Conservation (phyloP, 2,329 filamentous ascomycete genomes). For the Fusarium pseudonygamai region DNA sequence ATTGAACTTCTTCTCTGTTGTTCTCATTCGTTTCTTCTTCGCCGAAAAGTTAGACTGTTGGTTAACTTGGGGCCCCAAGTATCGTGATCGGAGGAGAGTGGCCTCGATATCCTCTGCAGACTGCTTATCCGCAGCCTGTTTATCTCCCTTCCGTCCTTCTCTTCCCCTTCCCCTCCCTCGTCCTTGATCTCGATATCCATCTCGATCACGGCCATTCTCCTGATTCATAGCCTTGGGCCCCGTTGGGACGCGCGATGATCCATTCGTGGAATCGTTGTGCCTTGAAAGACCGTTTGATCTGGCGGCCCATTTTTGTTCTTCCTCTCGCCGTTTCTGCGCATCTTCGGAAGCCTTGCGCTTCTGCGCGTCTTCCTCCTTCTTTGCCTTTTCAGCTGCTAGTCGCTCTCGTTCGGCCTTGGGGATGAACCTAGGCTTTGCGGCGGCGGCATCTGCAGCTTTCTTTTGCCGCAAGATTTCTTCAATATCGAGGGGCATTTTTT, state of each 20-base stretch:
- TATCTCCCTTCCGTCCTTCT: constrained; percentile 50
- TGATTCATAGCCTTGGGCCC: constrained; percentile 73
- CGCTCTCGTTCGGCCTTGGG: constrained; percentile 85
- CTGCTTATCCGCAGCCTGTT: constrained; percentile 49
- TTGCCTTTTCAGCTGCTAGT: constrained; percentile 79
- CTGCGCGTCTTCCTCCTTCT: constrained; percentile 72
- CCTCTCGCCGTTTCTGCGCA: constrained; percentile 77
- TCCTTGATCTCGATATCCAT: constrained; percentile 16
- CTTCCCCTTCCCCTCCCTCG: constrained; percentile 48
- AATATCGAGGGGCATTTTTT: constrained; percentile 70
- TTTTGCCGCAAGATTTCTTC: constrained; percentile 88
- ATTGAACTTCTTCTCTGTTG: constrained; percentile 97
- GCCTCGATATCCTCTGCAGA: constrained; percentile 74
- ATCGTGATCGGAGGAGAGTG: constrained; percentile 78
- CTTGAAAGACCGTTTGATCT: constrained; percentile 43
- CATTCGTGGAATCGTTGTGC: constrained; percentile 38
- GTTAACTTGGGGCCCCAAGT: constrained; percentile 91
- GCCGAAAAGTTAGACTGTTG: constrained; percentile 86
- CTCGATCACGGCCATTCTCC: constrained; percentile 50
- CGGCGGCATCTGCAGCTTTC: constrained; percentile 83
- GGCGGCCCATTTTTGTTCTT: constrained; percentile 56
- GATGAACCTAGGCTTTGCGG: constrained; percentile 88
- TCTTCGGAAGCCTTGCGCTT: constrained; percentile 60
- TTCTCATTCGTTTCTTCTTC: constrained; percentile 93
- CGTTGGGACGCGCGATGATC: constrained; percentile 64